Conservation (phyloP, 1,139 yeast genomes). For the Williopsis jadinii region DNA sequence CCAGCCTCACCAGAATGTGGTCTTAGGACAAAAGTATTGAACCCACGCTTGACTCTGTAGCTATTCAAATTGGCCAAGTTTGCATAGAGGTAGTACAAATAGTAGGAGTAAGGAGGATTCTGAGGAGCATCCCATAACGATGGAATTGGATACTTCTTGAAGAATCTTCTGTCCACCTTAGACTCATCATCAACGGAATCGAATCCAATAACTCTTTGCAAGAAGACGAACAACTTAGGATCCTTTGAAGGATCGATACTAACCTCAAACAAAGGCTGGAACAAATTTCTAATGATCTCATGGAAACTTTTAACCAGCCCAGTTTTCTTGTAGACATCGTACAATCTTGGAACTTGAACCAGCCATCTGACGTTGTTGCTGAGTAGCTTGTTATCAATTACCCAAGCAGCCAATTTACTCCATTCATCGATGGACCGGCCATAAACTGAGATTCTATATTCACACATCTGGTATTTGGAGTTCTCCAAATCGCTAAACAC, state of each 20-base stretch:
- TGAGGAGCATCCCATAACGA: slow-evolving; percentile 65
- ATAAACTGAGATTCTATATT: slow-evolving; percentile 88
- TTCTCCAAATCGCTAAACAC: slow-evolving; percentile 91
- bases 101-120: slow-evolving; percentile 98
- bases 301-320: slow-evolving; percentile 66
- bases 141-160: slow-evolving; percentile 78
- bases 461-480: slow-evolving; percentile 95
- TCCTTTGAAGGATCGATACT: slow-evolving; percentile 75
- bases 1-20: slow-evolving; percentile 99
- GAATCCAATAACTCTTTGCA: slow-evolving; percentile 93
- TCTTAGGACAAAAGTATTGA: slow-evolving; percentile 83
- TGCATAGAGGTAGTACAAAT: slow-evolving; percentile 80
- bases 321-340: slow-evolving; percentile 78
- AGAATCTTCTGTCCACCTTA: slow-evolving; percentile 75
- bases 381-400: slow-evolving; percentile 82
- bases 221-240: slow-evolving; percentile 81
- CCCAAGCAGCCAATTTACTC: slow-evolving; percentile 95
- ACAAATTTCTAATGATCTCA: slow-evolving; percentile 70
- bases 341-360: slow-evolving; percentile 89
- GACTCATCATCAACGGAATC: slow-evolving; percentile 99
- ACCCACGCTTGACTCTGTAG: slow-evolving; percentile 67
- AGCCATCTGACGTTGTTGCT: slow-evolving; percentile 97
- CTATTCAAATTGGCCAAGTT: slow-evolving; percentile 81
- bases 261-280: slow-evolving; percentile 89
- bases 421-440: slow-evolving; percentile 89